These are phyloP conservation scores for Pestalotiopsis sp. DNA, from an alignment of 2,329 filamentous ascomycete genomes.

Conservation along the genomic window DNA sequence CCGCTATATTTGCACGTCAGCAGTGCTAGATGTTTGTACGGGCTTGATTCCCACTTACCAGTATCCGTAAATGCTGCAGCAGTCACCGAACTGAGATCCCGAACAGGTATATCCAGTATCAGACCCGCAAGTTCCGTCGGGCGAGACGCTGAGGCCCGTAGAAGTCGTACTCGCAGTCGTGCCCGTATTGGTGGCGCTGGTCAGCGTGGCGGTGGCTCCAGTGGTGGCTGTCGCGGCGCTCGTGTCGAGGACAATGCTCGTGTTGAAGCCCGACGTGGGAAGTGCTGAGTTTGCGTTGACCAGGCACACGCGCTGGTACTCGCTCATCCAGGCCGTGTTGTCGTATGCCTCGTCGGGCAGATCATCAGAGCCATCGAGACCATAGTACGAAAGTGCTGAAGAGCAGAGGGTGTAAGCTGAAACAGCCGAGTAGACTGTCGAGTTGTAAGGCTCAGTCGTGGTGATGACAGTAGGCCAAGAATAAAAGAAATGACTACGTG, in stretches of 20 bases:
- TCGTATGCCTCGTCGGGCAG: neutral
- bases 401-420: neutral
- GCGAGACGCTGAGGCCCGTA: neutral
- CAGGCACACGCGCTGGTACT: neutral
- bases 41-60: neutral
- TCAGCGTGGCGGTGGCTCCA: neutral
- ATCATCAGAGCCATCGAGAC: neutral
- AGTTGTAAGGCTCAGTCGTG: neutral
- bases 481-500: neutral
- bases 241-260: neutral
- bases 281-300: neutral
- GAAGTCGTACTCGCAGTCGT: neutral
- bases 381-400: neutral
- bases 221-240: neutral
- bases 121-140: neutral
- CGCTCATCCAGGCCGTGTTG: neutral
- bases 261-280: neutral
- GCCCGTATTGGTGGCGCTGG: neutral
- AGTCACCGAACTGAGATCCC: neutral
- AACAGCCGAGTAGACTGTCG: neutral
- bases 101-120: neutral
- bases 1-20: neutral
- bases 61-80: slow-evolving; percentile 3
- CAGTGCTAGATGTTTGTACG: neutral
- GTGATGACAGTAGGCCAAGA: neutral